Conservation (phyloP, 257 asterid genomes). For the Jacaranda copaia region DNA sequence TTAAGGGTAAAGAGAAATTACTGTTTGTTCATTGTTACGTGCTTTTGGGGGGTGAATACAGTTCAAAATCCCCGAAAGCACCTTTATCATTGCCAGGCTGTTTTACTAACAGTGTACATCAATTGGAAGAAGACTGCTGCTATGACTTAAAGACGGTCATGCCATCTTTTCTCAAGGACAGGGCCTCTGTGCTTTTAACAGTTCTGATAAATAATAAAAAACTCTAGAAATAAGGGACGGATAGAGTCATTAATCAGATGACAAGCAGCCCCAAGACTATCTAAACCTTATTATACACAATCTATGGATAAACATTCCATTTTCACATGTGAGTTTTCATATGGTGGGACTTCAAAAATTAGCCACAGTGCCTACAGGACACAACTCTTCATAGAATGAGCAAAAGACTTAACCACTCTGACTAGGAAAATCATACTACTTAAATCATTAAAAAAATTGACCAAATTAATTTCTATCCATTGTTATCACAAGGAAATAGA, state of each 20-base stretch:
- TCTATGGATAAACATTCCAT: not conserved
- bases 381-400: not conserved
- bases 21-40: not conserved
- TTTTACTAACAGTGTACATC: not conserved
- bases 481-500: too few relatives aligned
- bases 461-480: not conserved
- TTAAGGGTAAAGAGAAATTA: not conserved
- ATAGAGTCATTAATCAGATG: not conserved
- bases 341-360: conserved; percentile 3
- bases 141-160: not conserved
- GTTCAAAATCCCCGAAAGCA: not conserved
- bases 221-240: not conserved
- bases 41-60: not conserved
- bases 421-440: not conserved
- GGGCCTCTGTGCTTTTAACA: not conserved
- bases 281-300: not conserved
- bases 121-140: conserved; percentile 2
- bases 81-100: not conserved
- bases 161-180: not conserved
- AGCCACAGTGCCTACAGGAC: not conserved
- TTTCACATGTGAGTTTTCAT: not conserved
- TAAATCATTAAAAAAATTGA: not conserved
- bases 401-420: not conserved
- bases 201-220: not conserved
- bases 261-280: not conserved